These are phyloP conservation scores for Cercospora sesami DNA, from an alignment of 2,329 filamentous ascomycete genomes.

Conservation along the genomic window DNA sequence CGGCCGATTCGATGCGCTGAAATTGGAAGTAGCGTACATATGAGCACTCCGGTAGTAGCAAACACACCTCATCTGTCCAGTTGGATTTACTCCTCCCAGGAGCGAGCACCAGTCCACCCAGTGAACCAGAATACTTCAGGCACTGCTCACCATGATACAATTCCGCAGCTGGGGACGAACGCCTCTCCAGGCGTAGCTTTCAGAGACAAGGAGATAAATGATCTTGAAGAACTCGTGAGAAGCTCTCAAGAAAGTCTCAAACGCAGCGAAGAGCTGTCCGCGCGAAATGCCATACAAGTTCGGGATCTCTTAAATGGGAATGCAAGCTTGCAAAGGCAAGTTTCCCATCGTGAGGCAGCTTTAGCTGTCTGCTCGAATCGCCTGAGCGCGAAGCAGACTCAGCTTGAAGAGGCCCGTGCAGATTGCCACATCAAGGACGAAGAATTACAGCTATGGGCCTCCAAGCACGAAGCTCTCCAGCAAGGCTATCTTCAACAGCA, in stretches of 20 bases:
- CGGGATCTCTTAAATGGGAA: slow-evolving; percentile 13
- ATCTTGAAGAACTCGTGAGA: slow-evolving; percentile 27
- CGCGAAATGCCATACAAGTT: slow-evolving; percentile 17
- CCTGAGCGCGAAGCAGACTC: slow-evolving; percentile 12
- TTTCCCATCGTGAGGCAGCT: slow-evolving; percentile 15
- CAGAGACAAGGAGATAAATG: slow-evolving; percentile 33
- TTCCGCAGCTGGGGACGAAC: background rate
- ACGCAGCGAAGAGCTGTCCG: slow-evolving; percentile 19
- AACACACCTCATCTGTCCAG: background rate
- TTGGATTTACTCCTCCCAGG: background rate
- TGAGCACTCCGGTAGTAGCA: background rate
- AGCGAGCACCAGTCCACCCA: background rate
- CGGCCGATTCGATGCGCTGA: background rate
- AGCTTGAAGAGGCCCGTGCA: slow-evolving; percentile 14
- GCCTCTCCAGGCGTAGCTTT: slow-evolving; percentile 30
- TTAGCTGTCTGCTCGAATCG: slow-evolving; percentile 11
- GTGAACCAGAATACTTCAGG: background rate
- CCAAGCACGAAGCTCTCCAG: slow-evolving; percentile 15
- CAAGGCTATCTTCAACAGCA: slow-evolving; percentile 18
- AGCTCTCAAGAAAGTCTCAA: slow-evolving; percentile 20
- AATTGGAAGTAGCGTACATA: background rate
- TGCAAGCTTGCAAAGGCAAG: slow-evolving; percentile 12
- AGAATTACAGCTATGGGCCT: slow-evolving; percentile 10
- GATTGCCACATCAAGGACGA: slow-evolving; percentile 16
- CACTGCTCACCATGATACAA: background rate